Base-by-base conservation (phyloP, 352 stramenopile species). In the Pythium diclinum region DNA sequence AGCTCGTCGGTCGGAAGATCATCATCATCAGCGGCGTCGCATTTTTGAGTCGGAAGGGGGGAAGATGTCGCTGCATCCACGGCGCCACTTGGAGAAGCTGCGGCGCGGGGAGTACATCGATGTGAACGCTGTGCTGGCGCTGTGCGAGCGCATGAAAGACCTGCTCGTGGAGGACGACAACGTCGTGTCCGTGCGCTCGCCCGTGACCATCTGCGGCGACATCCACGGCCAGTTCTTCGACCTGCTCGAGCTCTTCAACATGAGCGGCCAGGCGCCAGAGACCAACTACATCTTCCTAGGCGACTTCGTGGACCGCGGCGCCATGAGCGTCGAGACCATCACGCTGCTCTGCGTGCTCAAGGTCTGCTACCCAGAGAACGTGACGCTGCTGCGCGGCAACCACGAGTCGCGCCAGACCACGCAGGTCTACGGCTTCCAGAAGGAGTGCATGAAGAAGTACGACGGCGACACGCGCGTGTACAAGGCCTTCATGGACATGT, bases 261-360 rank as follows among this genome's bases (percentile, higher is more conserved):
- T 96, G 82, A 87, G 88, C 69, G 88, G 88, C 44, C 70, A 80
- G 21, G 91, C 84, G 56, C 88, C 88, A 25, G 84, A 95, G 71
- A 96, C 87, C 44, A 96, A 95, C 75, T 96, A 96, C 78, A 74
- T 96, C 19, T 96, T 96, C 71, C 91, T 96, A 69, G 88, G 88
- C 19, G 88, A 96, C 73, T 96, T 94, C 58, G 88, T 96, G 33
- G 88, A 96, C 76, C 88, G 88, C 48, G 88, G 88, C 11, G 94
- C 92, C 74, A 95, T 94, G 71, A 92, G 83, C 56, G 74, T 96
- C 42, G 86, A 95, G 72, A 93, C 79, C 52, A 84, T 96, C 33
- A 83, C 84, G 63, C 75, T 96, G 42, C 74, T 96, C 42, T 85
- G 92, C 33, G 87, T 87, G 59, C 81, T 95, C 47, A 95, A 95